Conservation (phyloP, 495 filamentous ascomycete genomes). For the Pyrenula aspistea region DNA sequence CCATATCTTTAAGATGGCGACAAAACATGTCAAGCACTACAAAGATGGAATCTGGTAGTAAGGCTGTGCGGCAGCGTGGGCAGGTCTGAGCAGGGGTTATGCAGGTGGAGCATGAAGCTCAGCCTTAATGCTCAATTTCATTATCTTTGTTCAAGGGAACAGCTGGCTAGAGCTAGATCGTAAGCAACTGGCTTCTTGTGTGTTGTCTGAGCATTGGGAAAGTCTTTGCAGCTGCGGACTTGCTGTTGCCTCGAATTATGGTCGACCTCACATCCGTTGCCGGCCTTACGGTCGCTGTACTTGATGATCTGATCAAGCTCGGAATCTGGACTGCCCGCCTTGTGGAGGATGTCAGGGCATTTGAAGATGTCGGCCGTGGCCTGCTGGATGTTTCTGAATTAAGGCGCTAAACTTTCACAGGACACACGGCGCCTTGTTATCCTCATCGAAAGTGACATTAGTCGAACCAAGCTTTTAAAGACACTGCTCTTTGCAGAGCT, state of each 20-base stretch:
- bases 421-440: conserved; percentile 2
- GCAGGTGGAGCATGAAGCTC: too few species aligned
- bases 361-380: conserved; percentile 3
- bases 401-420: too few species aligned
- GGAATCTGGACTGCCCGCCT: conserved; percentile 4
- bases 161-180: not conserved
- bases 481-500: not conserved
- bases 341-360: conserved; percentile 4
- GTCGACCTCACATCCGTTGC: not conserved
- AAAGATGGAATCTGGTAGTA: too few species aligned
- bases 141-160: not conserved
- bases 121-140: not conserved
- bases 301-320: conserved; percentile 8
- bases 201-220: not conserved
- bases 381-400: not conserved
- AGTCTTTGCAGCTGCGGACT: too few species aligned
- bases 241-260: not conserved
- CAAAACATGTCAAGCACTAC: too few species aligned
- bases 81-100: too few species aligned
- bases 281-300: conserved; percentile 4
- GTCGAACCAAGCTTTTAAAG: conserved; percentile 1
- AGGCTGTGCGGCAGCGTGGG: too few species aligned
- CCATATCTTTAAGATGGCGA: too few species aligned
- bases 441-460: conserved; percentile 4
- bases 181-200: not conserved